Base-by-base conservation (phyloP, 2,329 filamentous ascomycete species). In the Pestalotiopsis sp. region DNA sequence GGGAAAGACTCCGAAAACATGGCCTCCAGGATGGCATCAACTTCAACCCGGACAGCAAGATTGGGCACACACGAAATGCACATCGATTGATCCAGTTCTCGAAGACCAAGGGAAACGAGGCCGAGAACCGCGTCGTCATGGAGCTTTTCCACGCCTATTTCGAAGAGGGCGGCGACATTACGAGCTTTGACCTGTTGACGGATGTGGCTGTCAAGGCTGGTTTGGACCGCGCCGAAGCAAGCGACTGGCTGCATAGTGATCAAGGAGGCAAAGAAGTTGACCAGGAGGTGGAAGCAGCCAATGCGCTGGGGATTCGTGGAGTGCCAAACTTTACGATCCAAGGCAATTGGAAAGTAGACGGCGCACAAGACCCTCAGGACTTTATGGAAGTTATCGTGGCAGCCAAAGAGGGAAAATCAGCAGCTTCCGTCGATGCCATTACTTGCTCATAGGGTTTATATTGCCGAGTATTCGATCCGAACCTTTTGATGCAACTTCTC, bases 61-160 rank as follows among this genome's bases (percentile, higher is more conserved):
- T 90, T 5, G 94, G 94, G 62, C 92, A 91, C 75, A 95, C 93
- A 20, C 85, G 93, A 23, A 92, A 97, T 74, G 92, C 91, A 68
- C 94, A 97, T 79, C 88, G 94, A 3, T 77, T 95, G 70, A 86
- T 95, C 59, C 89, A 94, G 81, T 85, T 94, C 67, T 93, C 83
- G 79, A 80, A 88, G 86, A 76, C 82, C 78, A 76, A 90, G 66
- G 79, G 78, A 3, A 76, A 75, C 59, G 79, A 83, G 49, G 72
- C 84, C 66, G 86, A 91, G 80, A 89, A 84, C 13, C 80, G 82
- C 49, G 86, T 91, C 12, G 86, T 90, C 17, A 83, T 88, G 71
- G 83, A 87, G 73, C 76, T 92, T 23, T 91, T 91, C 80, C 81
- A 81, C 58, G 80, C 83, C 17, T 90, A 89, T 74, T 90, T 89